Percentiles rank a stretch among this genome's conserved stretches.
Evolutionary conservation across 2,329 filamentous ascomycete genomes (phyloP).

Genomic region (Talaromyces sp.): DNA sequence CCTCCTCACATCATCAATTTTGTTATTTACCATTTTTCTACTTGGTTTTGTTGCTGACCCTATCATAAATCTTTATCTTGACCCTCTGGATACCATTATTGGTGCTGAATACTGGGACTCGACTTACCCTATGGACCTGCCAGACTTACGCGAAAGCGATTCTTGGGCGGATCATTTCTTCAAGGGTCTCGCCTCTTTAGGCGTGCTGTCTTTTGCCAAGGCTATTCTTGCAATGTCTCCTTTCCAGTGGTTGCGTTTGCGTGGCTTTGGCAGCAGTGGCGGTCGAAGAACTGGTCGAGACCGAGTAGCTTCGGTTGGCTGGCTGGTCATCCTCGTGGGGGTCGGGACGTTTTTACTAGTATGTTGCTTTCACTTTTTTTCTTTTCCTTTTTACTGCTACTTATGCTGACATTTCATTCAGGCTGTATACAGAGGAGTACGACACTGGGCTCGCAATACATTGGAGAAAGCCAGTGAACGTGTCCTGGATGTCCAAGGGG

Average conservation of each 20-base stretch:
- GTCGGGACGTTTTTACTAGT: constrained; percentile 72
- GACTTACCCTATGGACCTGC: constrained; percentile 27
- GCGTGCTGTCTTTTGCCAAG: constrained; percentile 78
- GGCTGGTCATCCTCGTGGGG: constrained; percentile 73
- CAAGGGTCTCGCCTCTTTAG: constrained; percentile 86
- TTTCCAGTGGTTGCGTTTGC: constrained; percentile 70
- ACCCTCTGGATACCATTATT: constrained; percentile 62
- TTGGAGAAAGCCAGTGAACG: constrained; percentile 71
- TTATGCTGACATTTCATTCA: constrained; percentile 31
- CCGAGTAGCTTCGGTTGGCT: constrained; percentile 70
- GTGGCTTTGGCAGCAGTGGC: constrained; percentile 51
- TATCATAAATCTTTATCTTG: constrained; percentile 80
- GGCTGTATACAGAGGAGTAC: constrained; percentile 77
- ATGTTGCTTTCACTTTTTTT: constrained; percentile 32
- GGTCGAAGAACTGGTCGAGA: constrained; percentile 61
- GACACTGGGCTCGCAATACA: constrained; percentile 64
- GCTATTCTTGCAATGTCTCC: constrained; percentile 68
- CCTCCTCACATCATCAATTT: constrained; percentile 63
- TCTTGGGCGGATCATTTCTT: constrained; percentile 79
- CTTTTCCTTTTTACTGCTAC: not conserved
- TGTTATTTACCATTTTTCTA: constrained; percentile 67
- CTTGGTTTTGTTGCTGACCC: constrained; percentile 91
- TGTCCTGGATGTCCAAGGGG: constrained; percentile 65
- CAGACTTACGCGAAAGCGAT: constrained; percentile 42
- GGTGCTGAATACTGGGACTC: constrained; percentile 38